Base-by-base conservation (phyloP, 306 rosid genomes). In the Gynostemma pentaphyllum region DNA sequence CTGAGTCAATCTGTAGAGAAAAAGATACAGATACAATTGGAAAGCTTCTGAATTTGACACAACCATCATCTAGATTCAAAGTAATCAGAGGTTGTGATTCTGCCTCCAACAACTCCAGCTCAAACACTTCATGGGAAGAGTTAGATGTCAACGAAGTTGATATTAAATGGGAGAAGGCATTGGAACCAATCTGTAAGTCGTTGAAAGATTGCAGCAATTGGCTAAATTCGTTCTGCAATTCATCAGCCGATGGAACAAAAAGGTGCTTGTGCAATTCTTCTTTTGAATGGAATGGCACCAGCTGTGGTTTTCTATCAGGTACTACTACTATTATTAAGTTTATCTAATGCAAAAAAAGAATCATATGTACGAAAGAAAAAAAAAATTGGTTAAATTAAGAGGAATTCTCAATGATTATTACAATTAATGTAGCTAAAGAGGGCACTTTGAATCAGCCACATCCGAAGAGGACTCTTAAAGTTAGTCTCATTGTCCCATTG, bases 161-260 rank as follows among this genome's bases (percentile, higher is more conserved):
- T 42, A 13, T 85, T 14, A 45, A 4, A 5, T 85, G 87, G 90
- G 0, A 0, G 28, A 49, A 59, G 14, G 62, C 83, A 3, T 13
- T 1, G 2, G 72, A 62, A 42, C 85, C 83, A 0, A 26, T 11
- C 10, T 85, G 90, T 64, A 45, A 0, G 45, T 2, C 56, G 2
- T 30, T 41, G 2, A 1, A 0, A 10, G 42, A 64, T 64, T 85
- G 85, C 81, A 8, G 1, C 0, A 13, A 13, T 42, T 84, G 78
- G 81, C 46, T 56, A 1, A 36, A 76, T 51, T 84, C 87, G 9
- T 49, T 45, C 3, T 84, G 90, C 76, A 65, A 1, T 0, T 10
- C n/a, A 32, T 1, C 67, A 21, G 2, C 0, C 1, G 66, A 53
- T 24, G 80, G 72, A 29, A 4, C 1, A 14, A 16, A 14, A 4